Percentiles rank a stretch among this genome's conserved stretches.
Evolutionary conservation across 129 eudicot genomes (phyloP).

Genomic region (Arctium minus): DNA sequence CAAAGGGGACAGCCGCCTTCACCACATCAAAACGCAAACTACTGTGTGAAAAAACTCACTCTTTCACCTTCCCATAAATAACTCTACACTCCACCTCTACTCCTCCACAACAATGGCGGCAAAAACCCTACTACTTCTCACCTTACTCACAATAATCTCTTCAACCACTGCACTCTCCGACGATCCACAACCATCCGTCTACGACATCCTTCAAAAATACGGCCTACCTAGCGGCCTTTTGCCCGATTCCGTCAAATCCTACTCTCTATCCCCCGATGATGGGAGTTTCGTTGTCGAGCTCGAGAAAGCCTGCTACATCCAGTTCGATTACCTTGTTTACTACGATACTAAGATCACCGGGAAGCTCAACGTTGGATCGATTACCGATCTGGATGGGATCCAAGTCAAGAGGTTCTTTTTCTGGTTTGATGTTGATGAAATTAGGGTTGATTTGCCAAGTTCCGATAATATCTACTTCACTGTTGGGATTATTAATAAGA

Average conservation of each 20-base stretch:
- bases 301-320: conserved; percentile 55
- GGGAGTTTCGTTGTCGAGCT: conserved; percentile 66
- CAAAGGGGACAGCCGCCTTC: not conserved
- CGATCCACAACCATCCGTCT: conserved; percentile 45
- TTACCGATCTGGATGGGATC: conserved; percentile 68
- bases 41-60: not conserved
- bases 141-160: conserved; percentile 17
- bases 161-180: conserved; percentile 16
- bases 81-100: not conserved
- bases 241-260: conserved; percentile 67
- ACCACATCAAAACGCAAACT: not conserved
- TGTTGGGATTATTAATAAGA: conserved; percentile 79
- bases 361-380: conserved; percentile 62
- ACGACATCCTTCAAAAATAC: conserved; percentile 57
- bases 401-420: conserved; percentile 57
- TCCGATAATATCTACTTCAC: conserved; percentile 67
- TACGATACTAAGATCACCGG: conserved; percentile 68
- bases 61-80: conserved; percentile 6
- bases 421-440: conserved; percentile 85
- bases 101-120: conserved; percentile 33
- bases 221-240: conserved; percentile 87
- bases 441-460: conserved; percentile 86
- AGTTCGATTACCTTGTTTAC: conserved; percentile 84
- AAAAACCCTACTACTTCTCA: conserved; percentile 32
- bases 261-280: conserved; percentile 53